phyloP scores from a whole-genome alignment of 2,329 filamentous ascomycete genomes.

The Fusarium irregulare region DNA sequence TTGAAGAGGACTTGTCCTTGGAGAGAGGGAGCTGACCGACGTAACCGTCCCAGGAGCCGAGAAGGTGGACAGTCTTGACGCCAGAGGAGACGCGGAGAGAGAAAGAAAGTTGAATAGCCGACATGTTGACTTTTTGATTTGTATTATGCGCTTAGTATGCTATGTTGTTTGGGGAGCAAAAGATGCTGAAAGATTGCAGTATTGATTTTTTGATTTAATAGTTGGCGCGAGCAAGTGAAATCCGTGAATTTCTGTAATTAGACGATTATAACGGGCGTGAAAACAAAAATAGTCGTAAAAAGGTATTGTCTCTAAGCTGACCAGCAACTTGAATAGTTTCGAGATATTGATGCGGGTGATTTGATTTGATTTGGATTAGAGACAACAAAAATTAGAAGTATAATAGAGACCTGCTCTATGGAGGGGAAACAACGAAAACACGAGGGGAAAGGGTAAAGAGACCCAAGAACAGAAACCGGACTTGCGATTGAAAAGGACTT shows the following conservation, averaged over 20 bases:
- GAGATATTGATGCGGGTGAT: constrained; percentile 22
- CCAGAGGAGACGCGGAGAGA: constrained; percentile 94
- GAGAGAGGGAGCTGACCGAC: constrained; percentile 91
- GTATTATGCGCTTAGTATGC: constrained; percentile 35
- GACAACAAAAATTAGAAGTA: constrained; percentile 52
- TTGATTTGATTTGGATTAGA: constrained; percentile 43
- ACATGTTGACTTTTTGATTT: constrained; percentile 74
- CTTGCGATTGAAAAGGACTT: constrained; percentile 69
- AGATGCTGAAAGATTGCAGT: constrained; percentile 39
- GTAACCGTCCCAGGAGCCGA: constrained; percentile 99
- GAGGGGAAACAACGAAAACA: constrained; percentile 52
- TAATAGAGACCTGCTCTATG: constrained; percentile 67
- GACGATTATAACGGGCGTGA: constrained; percentile 49
- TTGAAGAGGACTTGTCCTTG: constrained; percentile 84
- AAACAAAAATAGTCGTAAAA: constrained; percentile 33
- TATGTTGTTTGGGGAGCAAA: constrained; percentile 50
- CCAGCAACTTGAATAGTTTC: constrained; percentile 53
- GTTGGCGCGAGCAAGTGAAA: constrained; percentile 66
- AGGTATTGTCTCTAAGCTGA: constrained; percentile 53
- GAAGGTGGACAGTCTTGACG: constrained; percentile 96
- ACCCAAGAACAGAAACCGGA: constrained; percentile 60
- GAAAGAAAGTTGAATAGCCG: constrained; percentile 93
- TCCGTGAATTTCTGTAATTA: constrained; percentile 62
- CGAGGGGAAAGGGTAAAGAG: constrained; percentile 54
- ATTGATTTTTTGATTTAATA: constrained; percentile 46